These are phyloP conservation scores for Melampsora americana DNA, from an alignment of 1,284 basidiomycete genomes.

Conservation along the genomic window DNA sequence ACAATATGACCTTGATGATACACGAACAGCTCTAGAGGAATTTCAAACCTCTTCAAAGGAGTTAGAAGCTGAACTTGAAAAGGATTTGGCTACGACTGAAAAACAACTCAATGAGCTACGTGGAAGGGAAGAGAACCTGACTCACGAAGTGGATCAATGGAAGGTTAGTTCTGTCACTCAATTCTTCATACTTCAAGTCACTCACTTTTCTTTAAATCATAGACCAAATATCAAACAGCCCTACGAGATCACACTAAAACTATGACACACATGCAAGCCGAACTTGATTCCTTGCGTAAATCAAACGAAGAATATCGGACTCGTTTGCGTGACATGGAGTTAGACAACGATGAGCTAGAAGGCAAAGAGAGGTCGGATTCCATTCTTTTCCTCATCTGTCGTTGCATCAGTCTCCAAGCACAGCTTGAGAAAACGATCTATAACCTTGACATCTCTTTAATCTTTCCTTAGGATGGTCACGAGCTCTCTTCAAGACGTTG, in stretches of 20 bases:
- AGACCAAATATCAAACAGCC: slow-evolving; percentile 82
- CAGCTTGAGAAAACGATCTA: background rate
- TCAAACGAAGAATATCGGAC: slow-evolving; percentile 48
- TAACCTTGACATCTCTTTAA: too few relatives aligned
- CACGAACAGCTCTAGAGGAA: slow-evolving; percentile 61
- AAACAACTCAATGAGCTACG: slow-evolving; percentile 76
- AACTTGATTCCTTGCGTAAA: slow-evolving; percentile 64
- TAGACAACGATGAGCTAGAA: slow-evolving; percentile 94
- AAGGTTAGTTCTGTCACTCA: slow-evolving; percentile 62
- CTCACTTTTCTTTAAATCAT: slow-evolving; percentile 40
- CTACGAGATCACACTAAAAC: slow-evolving; percentile 86
- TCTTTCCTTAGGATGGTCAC: slow-evolving; percentile 64
- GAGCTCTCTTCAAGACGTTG: slow-evolving; percentile 84
- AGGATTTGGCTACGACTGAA: slow-evolving; percentile 80
- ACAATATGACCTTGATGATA: slow-evolving; percentile 39
- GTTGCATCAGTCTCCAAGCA: slow-evolving; percentile 16
- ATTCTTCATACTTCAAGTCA: slow-evolving; percentile 21
- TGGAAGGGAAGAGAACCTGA: slow-evolving; percentile 69
- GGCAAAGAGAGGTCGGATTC: slow-evolving; percentile 67
- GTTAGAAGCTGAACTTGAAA: slow-evolving; percentile 85
- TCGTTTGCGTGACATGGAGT: slow-evolving; percentile 71
- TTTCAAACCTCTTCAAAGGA: slow-evolving; percentile 87
- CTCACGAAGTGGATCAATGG: slow-evolving; percentile 82
- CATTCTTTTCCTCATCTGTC: background rate
- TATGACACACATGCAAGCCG: slow-evolving; percentile 76